These are phyloP conservation scores for Penicillium sp. DNA, from an alignment of 2,329 filamentous ascomycete species.

Conservation along the genomic window DNA sequence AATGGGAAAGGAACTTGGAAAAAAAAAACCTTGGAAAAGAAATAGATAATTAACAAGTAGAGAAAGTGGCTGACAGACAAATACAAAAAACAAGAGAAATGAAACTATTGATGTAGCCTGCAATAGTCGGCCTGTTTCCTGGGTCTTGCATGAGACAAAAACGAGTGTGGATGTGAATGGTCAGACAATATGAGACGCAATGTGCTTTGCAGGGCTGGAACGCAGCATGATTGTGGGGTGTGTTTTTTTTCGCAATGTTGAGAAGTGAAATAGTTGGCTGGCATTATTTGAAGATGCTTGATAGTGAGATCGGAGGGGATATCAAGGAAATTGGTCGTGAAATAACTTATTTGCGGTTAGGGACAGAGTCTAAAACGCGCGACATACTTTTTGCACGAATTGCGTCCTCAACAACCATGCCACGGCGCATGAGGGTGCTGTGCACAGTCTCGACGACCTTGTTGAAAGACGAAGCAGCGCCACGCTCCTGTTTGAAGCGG, in stretches of 20 bases:
- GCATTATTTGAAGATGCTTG: neutral
- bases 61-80: neutral
- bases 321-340: constrained; percentile 1
- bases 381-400: constrained; percentile 68
- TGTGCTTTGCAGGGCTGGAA: constrained; percentile 21
- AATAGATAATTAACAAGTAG: neutral
- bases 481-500: constrained; percentile 83
- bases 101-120: neutral
- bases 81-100: neutral
- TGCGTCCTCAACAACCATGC: constrained; percentile 67
- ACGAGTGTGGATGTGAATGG: constrained; percentile 3
- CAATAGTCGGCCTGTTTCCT: neutral
- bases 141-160: constrained; percentile 4
- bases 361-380: constrained; percentile 33
- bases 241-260: neutral
- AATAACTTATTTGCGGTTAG: constrained; percentile 9
- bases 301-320: neutral
- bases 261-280: neutral
- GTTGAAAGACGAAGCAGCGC: constrained; percentile 87
- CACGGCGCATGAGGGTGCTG: constrained; percentile 62
- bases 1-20: neutral
- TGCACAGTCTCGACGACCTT: constrained; percentile 76
- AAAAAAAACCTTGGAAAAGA: neutral
- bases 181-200: constrained; percentile 6
- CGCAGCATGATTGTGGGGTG: constrained; percentile 11